These are phyloP conservation scores for Salvia sclarea DNA, from an alignment of 305 asterid species.

Conservation along the genomic window DNA sequence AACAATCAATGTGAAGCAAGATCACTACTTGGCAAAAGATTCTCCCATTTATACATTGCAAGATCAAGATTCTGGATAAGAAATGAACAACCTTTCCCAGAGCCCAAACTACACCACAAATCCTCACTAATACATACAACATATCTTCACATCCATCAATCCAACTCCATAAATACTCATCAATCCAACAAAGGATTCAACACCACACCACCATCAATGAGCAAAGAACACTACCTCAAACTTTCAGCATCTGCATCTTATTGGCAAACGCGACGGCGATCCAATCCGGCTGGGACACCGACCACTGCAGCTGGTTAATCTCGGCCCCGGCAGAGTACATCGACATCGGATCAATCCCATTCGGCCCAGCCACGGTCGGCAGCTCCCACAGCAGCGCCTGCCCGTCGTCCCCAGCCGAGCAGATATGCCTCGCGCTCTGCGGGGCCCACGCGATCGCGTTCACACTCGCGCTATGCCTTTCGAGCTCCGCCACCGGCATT, in stretches of 20 bases:
- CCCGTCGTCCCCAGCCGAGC: constrained; percentile 86
- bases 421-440: constrained; percentile 71
- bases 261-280: constrained; percentile 77
- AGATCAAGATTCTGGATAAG: not conserved
- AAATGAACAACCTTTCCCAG: not conserved
- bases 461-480: constrained; percentile 76
- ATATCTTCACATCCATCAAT: constrained; percentile 16
- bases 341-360: constrained; percentile 81
- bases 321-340: constrained; percentile 62
- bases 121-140: constrained; percentile 8
- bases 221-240: constrained; percentile 35
- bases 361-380: constrained; percentile 86
- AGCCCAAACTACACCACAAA: constrained; percentile 2
- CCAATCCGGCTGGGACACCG: constrained; percentile 77
- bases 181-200: not conserved
- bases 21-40: not conserved
- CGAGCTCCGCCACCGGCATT: constrained; percentile 78
- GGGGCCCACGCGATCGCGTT: constrained; percentile 92
- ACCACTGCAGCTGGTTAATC: constrained; percentile 93
- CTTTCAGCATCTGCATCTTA: constrained; percentile 81
- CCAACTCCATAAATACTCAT: constrained; percentile 9
- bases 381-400: constrained; percentile 87
- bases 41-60: not conserved
- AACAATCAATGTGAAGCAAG: not conserved
- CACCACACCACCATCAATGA: not conserved